Conservation (phyloP, 2,329 filamentous ascomycete genomes). For the Penicillium sp. region DNA sequence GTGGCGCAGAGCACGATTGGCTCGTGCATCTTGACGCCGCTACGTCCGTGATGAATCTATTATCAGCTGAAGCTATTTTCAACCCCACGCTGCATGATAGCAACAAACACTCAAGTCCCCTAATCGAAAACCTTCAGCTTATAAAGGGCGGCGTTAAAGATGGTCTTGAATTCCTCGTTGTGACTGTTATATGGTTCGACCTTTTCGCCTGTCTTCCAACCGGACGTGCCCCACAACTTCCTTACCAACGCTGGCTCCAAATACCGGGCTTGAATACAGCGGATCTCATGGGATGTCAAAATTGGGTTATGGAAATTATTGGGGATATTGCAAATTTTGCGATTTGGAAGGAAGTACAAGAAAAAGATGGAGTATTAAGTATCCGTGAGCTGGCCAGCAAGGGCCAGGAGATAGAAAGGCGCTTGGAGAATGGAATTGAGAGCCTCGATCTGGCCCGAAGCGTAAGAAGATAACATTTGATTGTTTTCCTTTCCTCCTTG, state of each 20-base stretch:
- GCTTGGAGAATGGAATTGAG: constrained; percentile 3
- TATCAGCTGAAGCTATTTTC: constrained; percentile 8
- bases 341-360: constrained; percentile 5
- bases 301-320: constrained; percentile 9
- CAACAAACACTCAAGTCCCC: background rate
- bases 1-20: constrained; percentile 12
- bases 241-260: constrained; percentile 8
- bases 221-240: constrained; percentile 6
- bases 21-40: constrained; percentile 8
- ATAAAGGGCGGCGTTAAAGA: background rate
- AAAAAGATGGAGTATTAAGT: background rate
- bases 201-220: constrained; percentile 10
- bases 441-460: constrained; percentile 3
- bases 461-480: background rate
- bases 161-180: constrained; percentile 7
- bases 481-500: no score
- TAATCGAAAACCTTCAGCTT: background rate
- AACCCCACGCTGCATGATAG: background rate
- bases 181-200: constrained; percentile 7
- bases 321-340: constrained; percentile 8
- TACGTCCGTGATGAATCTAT: constrained; percentile 1
- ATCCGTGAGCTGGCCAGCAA: constrained; percentile 1
- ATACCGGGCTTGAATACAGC: constrained; percentile 2
- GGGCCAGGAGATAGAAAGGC: constrained; percentile 2
- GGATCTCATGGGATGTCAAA: constrained; percentile 8